A percentile compares a stretch with the other conserved stretches of the same genome.
These are phyloP conservation scores for Melaleuca alternifolia DNA, from an alignment of 345 rosid genomes.

Conservation along the genomic window DNA sequence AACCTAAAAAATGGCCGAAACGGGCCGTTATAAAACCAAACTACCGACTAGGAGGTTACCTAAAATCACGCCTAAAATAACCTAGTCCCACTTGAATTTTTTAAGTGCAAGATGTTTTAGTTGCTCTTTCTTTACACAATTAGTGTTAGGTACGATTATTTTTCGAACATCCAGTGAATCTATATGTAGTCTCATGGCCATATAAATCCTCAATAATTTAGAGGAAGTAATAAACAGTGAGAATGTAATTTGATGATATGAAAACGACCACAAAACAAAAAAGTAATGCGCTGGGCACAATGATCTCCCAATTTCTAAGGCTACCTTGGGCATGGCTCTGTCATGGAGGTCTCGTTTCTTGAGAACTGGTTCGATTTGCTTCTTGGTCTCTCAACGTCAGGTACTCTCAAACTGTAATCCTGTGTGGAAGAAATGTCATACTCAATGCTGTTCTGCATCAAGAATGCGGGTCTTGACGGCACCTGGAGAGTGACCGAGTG, in stretches of 20 bases:
- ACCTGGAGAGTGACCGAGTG: conserved; percentile 23
- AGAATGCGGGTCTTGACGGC: conserved; percentile 36
- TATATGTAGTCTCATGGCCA: neutral
- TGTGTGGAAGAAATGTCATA: too few relatives aligned
- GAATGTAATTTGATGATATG: too few relatives aligned
- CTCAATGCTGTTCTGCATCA: neutral
- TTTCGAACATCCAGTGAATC: neutral
- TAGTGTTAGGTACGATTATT: neutral
- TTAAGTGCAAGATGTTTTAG: neutral
- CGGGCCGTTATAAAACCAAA: neutral
- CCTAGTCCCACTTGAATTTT: neutral
- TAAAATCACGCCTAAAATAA: neutral
- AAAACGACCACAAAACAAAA: too few relatives aligned
- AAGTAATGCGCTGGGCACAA: neutral
- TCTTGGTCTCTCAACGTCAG: too few relatives aligned
- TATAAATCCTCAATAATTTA: neutral
- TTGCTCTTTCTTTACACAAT: neutral
- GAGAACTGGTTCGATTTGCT: too few relatives aligned
- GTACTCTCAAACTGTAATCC: too few relatives aligned
- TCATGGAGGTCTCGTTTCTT: neutral
- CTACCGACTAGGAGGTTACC: neutral
- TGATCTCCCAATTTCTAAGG: neutral
- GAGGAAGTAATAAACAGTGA: too few relatives aligned
- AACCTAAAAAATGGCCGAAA: too few relatives aligned
- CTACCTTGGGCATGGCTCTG: neutral